phyloP scores from a whole-genome alignment of 83 land plant species.

The Isoetes engelmannii region DNA sequence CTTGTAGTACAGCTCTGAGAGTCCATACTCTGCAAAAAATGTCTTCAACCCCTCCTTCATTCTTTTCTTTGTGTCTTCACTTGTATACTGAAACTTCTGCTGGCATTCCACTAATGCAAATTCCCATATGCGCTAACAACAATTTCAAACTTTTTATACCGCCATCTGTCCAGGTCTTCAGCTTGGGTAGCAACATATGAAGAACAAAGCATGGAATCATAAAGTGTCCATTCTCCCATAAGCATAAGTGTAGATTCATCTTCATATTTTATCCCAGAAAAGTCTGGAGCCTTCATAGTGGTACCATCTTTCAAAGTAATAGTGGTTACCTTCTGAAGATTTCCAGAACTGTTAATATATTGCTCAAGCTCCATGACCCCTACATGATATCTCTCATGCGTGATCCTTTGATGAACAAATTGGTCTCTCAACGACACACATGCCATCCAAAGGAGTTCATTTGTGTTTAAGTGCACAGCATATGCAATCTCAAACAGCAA shows the following conservation, averaged over 20 bases:
- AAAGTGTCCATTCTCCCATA: constrained; percentile 80
- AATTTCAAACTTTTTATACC: constrained; percentile 78
- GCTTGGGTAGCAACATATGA: constrained; percentile 79
- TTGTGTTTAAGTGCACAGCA: constrained; percentile 70
- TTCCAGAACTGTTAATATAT: constrained; percentile 66
- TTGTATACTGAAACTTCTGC: constrained; percentile 88
- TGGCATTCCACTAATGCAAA: constrained; percentile 80
- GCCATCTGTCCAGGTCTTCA: constrained; percentile 92
- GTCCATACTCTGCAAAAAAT: constrained; percentile 59
- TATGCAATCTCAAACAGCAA: constrained; percentile 79
- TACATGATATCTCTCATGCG: constrained; percentile 73
- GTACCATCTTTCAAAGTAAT: constrained; percentile 93
- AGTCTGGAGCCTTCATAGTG: constrained; percentile 66
- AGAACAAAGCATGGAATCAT: constrained; percentile 84
- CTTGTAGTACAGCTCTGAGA: constrained; percentile 69
- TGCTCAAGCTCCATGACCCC: constrained; percentile 86
- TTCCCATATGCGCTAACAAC: constrained; percentile 81
- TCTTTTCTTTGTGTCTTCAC: constrained; percentile 52
- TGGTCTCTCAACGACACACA: constrained; percentile 93
- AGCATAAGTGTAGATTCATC: constrained; percentile 92
- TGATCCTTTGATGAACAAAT: constrained; percentile 85
- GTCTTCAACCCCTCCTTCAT: constrained; percentile 72
- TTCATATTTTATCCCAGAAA: constrained; percentile 68
- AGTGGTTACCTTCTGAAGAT: constrained; percentile 54
- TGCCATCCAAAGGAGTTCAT: constrained; percentile 90